Evolutionary conservation across 2,329 filamentous ascomycete species (phyloP), one percentile per base, ranked within the genome.

Genomic region (Colletotrichum orchidophilum): DNA sequence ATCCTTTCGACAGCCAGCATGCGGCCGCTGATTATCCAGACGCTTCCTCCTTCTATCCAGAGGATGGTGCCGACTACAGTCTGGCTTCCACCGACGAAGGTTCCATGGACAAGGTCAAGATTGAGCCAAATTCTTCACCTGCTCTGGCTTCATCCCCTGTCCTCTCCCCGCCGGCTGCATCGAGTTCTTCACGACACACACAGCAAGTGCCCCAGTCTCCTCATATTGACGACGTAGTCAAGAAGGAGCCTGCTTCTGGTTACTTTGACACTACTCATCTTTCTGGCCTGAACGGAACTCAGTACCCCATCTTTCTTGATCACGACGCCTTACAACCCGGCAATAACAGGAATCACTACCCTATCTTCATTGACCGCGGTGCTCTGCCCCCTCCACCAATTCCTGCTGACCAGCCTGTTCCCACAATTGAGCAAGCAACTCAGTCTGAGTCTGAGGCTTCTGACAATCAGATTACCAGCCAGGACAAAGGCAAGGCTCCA

Each of bases 11-110:
- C 12, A 49, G 35, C 42, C 57, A 61, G 9, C 50, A 64, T 29
- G 18, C 24, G 18, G 53, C 58, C 9, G n/a, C 27, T 54, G 35
- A 69, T 24, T 63, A 21, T 29, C 65, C 46, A 12, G 59, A 69
- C 29, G 35, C 69, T 27, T 71, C 69, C 13, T 71, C 65, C 12
- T 69, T 71, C 59, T 71, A 71, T 21, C 69, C 69, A 15, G 59
- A 71, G 12, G 69, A 71, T 15, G 64, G 52, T 29, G 46, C 42
- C 24, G 21, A 31, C 12, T 60, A 59, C 33, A 26, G 26, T 24
- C 15, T 33, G 15, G 27, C 52, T 13, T 42, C 59, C 13, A 21
- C 21, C 1, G 60, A 63, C 8, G 21, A 42, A 11, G 62, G 46
- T 7, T 55, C 31, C 5, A 57, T 46, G 52, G 58, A 60, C 31